A percentile compares a stretch with the other conserved stretches of the same genome.
phyloP scores from a whole-genome alignment of 192 early-diverging fungal genomes.

The Backusella tuberculispora region DNA sequence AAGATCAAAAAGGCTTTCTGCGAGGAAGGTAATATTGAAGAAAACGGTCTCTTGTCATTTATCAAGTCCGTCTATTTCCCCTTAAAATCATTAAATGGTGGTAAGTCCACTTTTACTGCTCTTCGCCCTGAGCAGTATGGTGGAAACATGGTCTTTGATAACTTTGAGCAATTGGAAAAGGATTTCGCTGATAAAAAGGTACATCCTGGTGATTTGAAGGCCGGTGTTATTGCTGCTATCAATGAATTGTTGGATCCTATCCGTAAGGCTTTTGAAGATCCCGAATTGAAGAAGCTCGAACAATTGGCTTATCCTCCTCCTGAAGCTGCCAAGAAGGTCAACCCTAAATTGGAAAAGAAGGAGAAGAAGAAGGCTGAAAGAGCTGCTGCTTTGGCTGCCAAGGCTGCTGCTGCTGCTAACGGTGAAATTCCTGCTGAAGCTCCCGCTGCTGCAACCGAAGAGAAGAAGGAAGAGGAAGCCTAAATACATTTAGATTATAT shows the following conservation, averaged over 20 bases:
- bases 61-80: slow-evolving; percentile 92
- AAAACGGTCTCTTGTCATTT: slow-evolving; percentile 94
- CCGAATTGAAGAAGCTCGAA: slow-evolving; percentile 72
- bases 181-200: slow-evolving; percentile 88
- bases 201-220: slow-evolving; percentile 96
- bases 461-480: slow-evolving; percentile 1
- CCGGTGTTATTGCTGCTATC: slow-evolving; percentile 78
- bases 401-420: not conserved
- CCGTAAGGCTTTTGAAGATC: slow-evolving; percentile 70
- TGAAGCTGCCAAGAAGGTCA: slow-evolving; percentile 13
- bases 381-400: slow-evolving; percentile 28
- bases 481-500: slow-evolving; percentile 18
- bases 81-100: slow-evolving; percentile 66
- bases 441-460: not conserved
- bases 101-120: slow-evolving; percentile 65
- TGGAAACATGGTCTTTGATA: slow-evolving; percentile 78
- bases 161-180: slow-evolving; percentile 73
- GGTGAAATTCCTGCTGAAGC: not conserved
- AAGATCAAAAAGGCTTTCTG: slow-evolving; percentile 98
- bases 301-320: slow-evolving; percentile 83
- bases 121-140: slow-evolving; percentile 89
- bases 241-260: slow-evolving; percentile 90
- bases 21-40: slow-evolving; percentile 90
- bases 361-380: slow-evolving; percentile 20
- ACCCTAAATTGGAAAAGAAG: slow-evolving; percentile 28